Evolutionary conservation across 164 flowering plant species (phyloP), one percentile per base, ranked within the genome.

Genomic region (Berberis thunbergii): DNA sequence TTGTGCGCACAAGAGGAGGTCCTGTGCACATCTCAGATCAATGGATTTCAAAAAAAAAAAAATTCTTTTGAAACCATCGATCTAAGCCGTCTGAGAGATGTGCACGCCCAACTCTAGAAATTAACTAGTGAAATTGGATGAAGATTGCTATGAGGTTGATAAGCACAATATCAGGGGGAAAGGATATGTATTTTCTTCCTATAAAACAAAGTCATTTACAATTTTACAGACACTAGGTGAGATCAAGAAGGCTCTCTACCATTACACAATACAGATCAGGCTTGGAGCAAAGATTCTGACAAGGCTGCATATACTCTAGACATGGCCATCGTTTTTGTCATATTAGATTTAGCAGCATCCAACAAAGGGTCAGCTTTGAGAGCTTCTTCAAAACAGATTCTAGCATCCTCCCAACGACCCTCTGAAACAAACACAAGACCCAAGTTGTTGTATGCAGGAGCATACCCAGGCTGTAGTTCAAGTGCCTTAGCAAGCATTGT

Each of bases 341-440:
- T 61, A 73, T 94, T 94, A 57, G 97, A 91, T 65, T 26, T 83
- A 5, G 98, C 95, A n/a, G 85, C 87, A 70, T 94, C 97, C 38
- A 90, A 83, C 60, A 91, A 75, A 7, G 96, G 86, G 61, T 91
- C 97, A 38, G 87, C 71, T 62, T 76, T 75, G 38, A 87, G 74
- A 39, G 97, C 97, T 72, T 85, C 85, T 53, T 76, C 72, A 49
- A 94, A 94, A 73, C 95, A 94, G 70, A 59, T 76, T 67, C 79
- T 83, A 38, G 98, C 97, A 72, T 87, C 93, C 63, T 86, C 93
- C 86, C 80, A 87, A 43, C 44, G 74, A 63, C 91, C 86, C 77
- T 94, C 95, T 9, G 96, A 89, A 41, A 84, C 86, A 81, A 80
- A 89, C 4, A 91, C 98, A 41, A 94, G 97, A 41, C 98, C 98